Percentiles rank a stretch among this genome's conserved stretches.
Evolutionary conservation across 2,329 filamentous ascomycete species (phyloP).

Genomic region (Leptosphaerulina australis): DNA sequence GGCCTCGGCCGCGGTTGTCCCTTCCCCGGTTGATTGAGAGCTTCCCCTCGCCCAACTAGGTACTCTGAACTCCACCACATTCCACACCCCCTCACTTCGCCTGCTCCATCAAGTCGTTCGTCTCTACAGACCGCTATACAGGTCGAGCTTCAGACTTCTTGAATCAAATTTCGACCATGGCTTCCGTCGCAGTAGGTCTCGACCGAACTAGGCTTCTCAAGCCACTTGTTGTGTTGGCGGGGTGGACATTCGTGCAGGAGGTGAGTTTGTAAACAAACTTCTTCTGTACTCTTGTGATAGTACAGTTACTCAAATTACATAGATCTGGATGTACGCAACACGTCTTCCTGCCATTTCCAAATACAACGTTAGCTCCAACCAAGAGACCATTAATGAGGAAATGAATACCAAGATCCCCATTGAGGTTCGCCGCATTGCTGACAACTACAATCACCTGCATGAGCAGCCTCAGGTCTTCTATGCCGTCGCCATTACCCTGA

Average conservation of each 20-base stretch:
- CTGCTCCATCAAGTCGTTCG: slow-evolving; percentile 2
- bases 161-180: not conserved
- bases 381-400: slow-evolving; percentile 5
- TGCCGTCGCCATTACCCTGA: slow-evolving; percentile 8
- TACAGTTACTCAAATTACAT: not conserved
- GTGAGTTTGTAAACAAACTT: not conserved
- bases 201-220: slow-evolving; percentile 18
- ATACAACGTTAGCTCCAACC: slow-evolving; percentile 10
- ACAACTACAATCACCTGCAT: slow-evolving; percentile 17
- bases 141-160: not conserved
- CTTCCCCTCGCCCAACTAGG: slow-evolving; percentile 5
- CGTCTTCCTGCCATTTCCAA: slow-evolving; percentile 17
- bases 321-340: slow-evolving; percentile 19
- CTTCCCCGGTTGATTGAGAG: slow-evolving; percentile 8
- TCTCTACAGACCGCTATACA: not conserved
- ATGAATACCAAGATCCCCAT: slow-evolving; percentile 17
- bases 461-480: slow-evolving; percentile 17
- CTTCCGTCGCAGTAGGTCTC: slow-evolving; percentile 18
- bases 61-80: slow-evolving; percentile 12
- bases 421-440: slow-evolving; percentile 16
- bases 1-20: not conserved
- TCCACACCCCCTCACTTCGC: slow-evolving; percentile 6
- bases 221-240: slow-evolving; percentile 16
- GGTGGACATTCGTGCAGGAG: slow-evolving; percentile 20
- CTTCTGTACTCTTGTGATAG: not conserved